Evolutionary conservation across 2,329 filamentous ascomycete species (phyloP).

Genomic region (Emmonsiellopsis sp.): DNA sequence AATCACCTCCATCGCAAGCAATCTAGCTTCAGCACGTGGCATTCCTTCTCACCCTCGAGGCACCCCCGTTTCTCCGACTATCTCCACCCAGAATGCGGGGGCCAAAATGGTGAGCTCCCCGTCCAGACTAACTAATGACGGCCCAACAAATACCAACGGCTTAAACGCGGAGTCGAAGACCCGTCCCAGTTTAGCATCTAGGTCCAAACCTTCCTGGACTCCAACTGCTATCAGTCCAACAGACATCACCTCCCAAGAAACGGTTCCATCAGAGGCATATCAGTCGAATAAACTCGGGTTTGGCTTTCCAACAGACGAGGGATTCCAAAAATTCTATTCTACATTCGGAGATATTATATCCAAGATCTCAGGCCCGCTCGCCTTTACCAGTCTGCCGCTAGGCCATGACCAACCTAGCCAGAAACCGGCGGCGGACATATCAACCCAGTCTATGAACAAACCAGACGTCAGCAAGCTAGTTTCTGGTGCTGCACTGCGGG

Average conservation of each 20-base stretch:
- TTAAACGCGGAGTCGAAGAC: conserved; percentile 12
- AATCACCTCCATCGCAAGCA: conserved; percentile 72
- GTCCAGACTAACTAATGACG: conserved; percentile 28
- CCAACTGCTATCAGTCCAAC: conserved; percentile 26
- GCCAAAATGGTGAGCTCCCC: conserved; percentile 57
- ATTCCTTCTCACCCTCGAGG: conserved; percentile 54
- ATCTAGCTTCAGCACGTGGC: conserved; percentile 75
- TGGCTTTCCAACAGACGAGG: conserved; percentile 51
- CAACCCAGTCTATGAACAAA: conserved; percentile 38
- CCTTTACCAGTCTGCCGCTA: conserved; percentile 85
- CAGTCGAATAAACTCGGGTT: conserved; percentile 16
- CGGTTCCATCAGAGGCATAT: conserved; percentile 21
- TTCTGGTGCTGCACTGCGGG: conserved; percentile 73
- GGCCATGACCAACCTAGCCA: conserved; percentile 41
- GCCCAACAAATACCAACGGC: conserved; percentile 15
- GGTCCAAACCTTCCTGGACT: conserved; percentile 25
- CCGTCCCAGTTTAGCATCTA: conserved; percentile 12
- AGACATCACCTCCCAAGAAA: conserved; percentile 26
- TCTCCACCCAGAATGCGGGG: conserved; percentile 65
- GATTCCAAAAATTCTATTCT: conserved; percentile 84
- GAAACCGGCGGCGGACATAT: conserved; percentile 25
- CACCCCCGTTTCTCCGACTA: conserved; percentile 60
- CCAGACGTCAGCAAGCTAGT: conserved; percentile 78
- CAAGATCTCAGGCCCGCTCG: conserved; percentile 77
- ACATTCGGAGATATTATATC: conserved; percentile 86